Conservation (phyloP, 306 rosid species). For the Ormosia emarginata region DNA sequence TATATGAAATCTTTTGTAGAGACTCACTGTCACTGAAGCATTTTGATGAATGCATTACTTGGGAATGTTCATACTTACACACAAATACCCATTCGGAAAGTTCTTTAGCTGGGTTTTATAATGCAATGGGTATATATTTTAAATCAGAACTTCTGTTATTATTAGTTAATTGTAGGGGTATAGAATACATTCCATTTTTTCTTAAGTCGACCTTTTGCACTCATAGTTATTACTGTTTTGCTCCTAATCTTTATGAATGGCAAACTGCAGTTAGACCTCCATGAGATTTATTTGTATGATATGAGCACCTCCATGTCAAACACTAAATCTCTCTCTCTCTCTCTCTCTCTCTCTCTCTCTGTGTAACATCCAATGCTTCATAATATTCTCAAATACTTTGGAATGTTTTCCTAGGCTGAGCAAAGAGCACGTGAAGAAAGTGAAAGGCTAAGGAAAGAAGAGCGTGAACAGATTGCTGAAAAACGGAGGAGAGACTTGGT, state of each 20-base stretch:
- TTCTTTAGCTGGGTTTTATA: neutral
- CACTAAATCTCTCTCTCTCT: neutral
- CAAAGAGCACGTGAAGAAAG: conserved; percentile 98
- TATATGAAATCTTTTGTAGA: neutral
- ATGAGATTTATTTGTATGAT: neutral
- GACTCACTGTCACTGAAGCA: neutral
- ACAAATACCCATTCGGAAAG: neutral
- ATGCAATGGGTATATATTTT: neutral
- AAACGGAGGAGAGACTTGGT: conserved; percentile 94
- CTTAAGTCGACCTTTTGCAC: neutral
- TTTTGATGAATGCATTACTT: neutral
- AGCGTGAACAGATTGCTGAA: conserved; percentile 88
- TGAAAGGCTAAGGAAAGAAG: conserved; percentile 84
- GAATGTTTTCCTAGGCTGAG: conserved; percentile 66
- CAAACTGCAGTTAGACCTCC: neutral
- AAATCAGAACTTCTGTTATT: neutral
- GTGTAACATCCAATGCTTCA: neutral
- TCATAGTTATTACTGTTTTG: neutral
- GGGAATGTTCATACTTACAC: neutral
- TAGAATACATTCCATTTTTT: neutral
- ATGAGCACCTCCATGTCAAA: neutral
- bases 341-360: neutral
- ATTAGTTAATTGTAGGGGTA: neutral
- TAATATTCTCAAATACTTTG: conserved; percentile 11
- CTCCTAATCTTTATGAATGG: neutral